Base-by-base conservation (phyloP, 2,329 filamentous ascomycete genomes). In the Colletotrichum liaoningense region DNA sequence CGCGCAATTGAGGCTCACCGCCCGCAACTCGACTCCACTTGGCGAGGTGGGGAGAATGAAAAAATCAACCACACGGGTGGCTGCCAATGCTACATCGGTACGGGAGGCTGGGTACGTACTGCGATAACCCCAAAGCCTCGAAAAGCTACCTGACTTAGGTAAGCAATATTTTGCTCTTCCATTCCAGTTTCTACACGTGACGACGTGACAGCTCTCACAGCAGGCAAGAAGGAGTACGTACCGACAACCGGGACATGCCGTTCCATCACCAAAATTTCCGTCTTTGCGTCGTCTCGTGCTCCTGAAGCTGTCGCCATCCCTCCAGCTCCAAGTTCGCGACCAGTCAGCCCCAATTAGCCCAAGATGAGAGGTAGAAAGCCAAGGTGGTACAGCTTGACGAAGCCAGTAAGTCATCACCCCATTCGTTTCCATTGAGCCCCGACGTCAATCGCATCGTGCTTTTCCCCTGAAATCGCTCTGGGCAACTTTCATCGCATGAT, bases 301-400 rank as follows among this genome's bases (percentile, higher is more conserved):
- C 72, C 65, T 24, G 66, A 73, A 69, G 74, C 73, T 67, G 56
- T 56, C 63, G 58, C 60, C 57, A 68, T 63, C 68, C 56, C 62
- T 72, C 26, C 24, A 59, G 64, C 63, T 63, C 58, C 24, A 54
- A 64, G 58, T 58, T 56, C 57, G 33, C 35, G 60, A 71, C 57
- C 24, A 35, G 14, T 38, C 38, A 49, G 49, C 42, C 76, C 77
- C 76, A 82, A 77, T 77, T 77, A 76, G 78, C 77, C 67, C 83
- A 86, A 82, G 67, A 87, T 88, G 86, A 86, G 78, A 77, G 76
- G 79, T n/a, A 88, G 90, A 79, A 87, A 88, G 82, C 86, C 90
- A 79, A 89, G 90, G 81, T 93, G 91, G 78, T 92, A 94, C 84
- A 90, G 88, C 80, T 87, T 95, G 72, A 91, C 88, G 81, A 87